Base-by-base conservation (phyloP, 257 asterid genomes). In the Capsicum pubescens region DNA sequence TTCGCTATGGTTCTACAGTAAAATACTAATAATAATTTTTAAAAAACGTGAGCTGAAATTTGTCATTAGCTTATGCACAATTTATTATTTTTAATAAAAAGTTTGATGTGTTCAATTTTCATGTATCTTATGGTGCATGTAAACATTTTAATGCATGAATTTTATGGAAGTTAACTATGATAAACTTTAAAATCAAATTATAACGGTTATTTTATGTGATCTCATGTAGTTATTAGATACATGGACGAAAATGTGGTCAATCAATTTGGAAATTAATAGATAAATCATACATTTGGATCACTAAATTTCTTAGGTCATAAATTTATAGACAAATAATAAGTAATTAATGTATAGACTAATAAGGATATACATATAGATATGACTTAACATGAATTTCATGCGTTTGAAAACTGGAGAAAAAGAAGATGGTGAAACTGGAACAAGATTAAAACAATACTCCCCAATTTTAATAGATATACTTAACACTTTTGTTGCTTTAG, bases 241-340 rank as follows among this genome's bases (percentile, higher is more conserved):
- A 52, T 13, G 81, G 81, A 76, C 39, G 21, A 13, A 50, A 3
- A 15, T 21, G 12, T 12, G 32, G 46, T 11, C n/a, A 66, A 32
- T 66, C 3, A 21, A 52, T 52, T 76, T 76, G 46, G 14, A 74
- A 74, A 76, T 74, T 76, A 76, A 76, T 76, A 76, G 61, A 52
- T 21, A 52, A 76, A 21, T 52, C 46, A 76, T 76, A 76, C 1
- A 76, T 21, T 21, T 16, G 46, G 13, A 26, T 50, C 63, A 13
- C 48, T 50, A 52, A 36, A 52, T 76, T 50, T 8, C 58, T 76
- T 76, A 21, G 21, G 13, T 1, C 61, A 21, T 5, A 26, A 76
- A 50, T 50, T 74, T 76, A 39, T 52, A 52, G 46, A 52, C 13
- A 52, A 54, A 52, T 6, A 50, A 3, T 76, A 52, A 76, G 32